Conservation (phyloP, 345 rosid species). For the Lepidium aucheri region DNA sequence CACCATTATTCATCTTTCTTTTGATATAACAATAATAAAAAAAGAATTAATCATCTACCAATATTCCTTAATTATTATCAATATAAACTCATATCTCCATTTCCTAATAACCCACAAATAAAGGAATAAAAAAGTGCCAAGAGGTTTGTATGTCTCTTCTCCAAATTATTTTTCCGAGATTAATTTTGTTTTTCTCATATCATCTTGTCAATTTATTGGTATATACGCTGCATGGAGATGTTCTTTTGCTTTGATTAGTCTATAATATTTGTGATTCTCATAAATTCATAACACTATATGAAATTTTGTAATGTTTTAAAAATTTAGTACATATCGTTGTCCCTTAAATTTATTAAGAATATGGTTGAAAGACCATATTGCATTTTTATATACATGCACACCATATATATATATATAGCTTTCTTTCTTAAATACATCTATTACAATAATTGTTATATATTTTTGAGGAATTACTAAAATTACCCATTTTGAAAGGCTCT, state of each 20-base stretch:
- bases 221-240: not conserved
- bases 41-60: not conserved
- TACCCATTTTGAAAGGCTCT: too few relatives aligned
- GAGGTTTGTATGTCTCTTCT: conserved; percentile 18
- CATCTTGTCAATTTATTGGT: not conserved
- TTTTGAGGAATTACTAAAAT: too few relatives aligned
- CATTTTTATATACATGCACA: not conserved
- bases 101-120: conserved; percentile 9
- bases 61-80: not conserved
- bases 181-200: not conserved
- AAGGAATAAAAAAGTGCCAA: conserved; percentile 10
- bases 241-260: not conserved
- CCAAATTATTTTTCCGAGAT: not conserved
- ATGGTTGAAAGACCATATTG: not conserved
- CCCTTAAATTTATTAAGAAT: not conserved
- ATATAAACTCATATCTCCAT: not conserved
- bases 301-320: not conserved
- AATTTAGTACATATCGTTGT: not conserved
- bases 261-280: not conserved
- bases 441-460: not conserved
- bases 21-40: not conserved
- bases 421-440: not conserved
- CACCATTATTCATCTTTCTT: conserved; percentile 1
- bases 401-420: not conserved
- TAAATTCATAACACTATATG: not conserved